Conservation (phyloP, 2,329 filamentous ascomycete genomes). For the Zymoseptoria pseudotritici region DNA sequence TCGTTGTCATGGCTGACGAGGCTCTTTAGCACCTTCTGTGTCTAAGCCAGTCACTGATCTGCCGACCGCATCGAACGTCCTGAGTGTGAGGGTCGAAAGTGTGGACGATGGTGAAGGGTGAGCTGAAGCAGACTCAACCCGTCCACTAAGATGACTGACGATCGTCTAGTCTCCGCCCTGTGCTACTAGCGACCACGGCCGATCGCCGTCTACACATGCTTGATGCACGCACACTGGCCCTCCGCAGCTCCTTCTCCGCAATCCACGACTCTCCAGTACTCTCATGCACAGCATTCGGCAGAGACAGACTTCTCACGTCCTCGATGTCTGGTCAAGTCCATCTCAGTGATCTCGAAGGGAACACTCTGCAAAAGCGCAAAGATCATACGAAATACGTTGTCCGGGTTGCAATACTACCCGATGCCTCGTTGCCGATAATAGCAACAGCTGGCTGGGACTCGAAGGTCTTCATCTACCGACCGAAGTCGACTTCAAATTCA, state of each 20-base stretch:
- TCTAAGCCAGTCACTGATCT: conserved; percentile 37
- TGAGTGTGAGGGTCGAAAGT: conserved; percentile 35
- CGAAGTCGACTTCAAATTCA: conserved; percentile 16
- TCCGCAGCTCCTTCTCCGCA: conserved; percentile 32
- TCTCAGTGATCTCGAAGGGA: conserved; percentile 38
- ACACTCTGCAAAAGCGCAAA: conserved; percentile 41
- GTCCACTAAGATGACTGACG: not conserved
- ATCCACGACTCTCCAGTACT: conserved; percentile 49
- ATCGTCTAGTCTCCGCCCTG: conserved; percentile 6
- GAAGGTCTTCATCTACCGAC: conserved; percentile 46
- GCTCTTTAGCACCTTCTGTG: conserved; percentile 5
- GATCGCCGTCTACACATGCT: conserved; percentile 45
- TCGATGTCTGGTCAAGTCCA: conserved; percentile 54
- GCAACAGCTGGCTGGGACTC: conserved; percentile 57
- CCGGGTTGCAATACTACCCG: conserved; percentile 38
- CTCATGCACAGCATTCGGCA: conserved; percentile 39
- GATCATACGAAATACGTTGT: conserved; percentile 56
- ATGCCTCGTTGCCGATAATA: conserved; percentile 30
- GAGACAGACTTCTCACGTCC: conserved; percentile 44
- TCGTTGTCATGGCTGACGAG: not conserved
- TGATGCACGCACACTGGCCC: conserved; percentile 28
- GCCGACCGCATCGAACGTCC: conserved; percentile 46
- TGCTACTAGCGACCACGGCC: conserved; percentile 40
- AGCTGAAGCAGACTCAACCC: not conserved
- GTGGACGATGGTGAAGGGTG: conserved; percentile 2